These are phyloP conservation scores for Talaromyces liani DNA, from an alignment of 495 filamentous ascomycete species.

Conservation along the genomic window DNA sequence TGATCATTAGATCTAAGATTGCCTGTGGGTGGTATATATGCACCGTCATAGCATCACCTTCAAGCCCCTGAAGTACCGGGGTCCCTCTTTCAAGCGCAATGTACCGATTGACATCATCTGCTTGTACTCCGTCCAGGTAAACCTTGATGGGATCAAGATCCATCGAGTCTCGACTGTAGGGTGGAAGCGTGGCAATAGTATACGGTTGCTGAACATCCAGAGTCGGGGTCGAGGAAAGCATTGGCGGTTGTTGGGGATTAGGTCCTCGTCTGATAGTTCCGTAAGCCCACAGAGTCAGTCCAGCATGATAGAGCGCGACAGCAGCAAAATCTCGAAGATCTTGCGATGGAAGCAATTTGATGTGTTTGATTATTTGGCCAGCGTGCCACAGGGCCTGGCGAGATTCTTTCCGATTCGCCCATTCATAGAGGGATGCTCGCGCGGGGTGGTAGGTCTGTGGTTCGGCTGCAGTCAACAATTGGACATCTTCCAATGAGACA, in stretches of 20 bases:
- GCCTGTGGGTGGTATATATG: constrained; percentile 30
- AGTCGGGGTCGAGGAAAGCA: constrained; percentile 13
- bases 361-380: constrained; percentile 51
- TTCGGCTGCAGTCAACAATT: constrained; percentile 47
- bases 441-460: not conserved
- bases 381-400: constrained; percentile 56
- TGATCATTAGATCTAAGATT: constrained; percentile 33
- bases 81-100: constrained; percentile 36
- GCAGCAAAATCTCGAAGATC: constrained; percentile 51
- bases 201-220: not conserved
- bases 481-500: constrained; percentile 55
- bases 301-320: constrained; percentile 52
- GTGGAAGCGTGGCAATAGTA: not conserved
- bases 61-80: constrained; percentile 30
- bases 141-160: constrained; percentile 17
- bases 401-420: constrained; percentile 43
- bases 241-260: constrained; percentile 6
- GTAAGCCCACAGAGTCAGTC: constrained; percentile 54
- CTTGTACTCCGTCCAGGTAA: constrained; percentile 42
- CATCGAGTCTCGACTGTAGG: not conserved
- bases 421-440: constrained; percentile 18
- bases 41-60: constrained; percentile 10
- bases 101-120: constrained; percentile 35
- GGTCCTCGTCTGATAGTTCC: constrained; percentile 37
- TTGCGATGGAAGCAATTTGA: constrained; percentile 36